Conservation (phyloP, 1,139 yeast species). For the Suhomyces kunorum region DNA sequence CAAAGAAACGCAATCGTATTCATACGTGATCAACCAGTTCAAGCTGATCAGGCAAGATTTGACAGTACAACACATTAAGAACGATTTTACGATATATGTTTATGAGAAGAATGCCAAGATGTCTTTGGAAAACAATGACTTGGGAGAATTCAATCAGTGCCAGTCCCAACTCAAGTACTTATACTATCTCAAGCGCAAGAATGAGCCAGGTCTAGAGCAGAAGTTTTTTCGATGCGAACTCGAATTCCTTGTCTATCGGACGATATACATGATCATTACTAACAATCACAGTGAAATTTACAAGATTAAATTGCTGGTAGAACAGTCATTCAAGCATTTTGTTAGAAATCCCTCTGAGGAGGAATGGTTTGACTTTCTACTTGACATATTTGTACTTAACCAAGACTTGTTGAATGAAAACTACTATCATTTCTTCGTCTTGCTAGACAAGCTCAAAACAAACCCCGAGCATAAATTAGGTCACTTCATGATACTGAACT, state of each 20-base stretch:
- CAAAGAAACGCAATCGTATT: conserved; percentile 56
- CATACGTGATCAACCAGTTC: conserved; percentile 84
- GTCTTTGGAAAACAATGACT: conserved; percentile 79
- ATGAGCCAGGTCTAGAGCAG: conserved; percentile 6
- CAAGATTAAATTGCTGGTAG: conserved; percentile 31
- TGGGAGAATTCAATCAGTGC: conserved; percentile 96
- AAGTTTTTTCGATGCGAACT: conserved; percentile 30
- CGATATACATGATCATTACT: conserved; percentile 80
- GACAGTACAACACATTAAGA: conserved; percentile 86
- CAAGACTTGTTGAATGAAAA: conserved; percentile 35
- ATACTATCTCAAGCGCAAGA: conserved; percentile 39
- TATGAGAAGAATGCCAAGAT: conserved; percentile 86
- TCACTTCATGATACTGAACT: conserved; percentile 36
- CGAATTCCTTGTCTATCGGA: conserved; percentile 74
- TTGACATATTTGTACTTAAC: conserved; percentile 15
- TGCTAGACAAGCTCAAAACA: conserved; percentile 16
- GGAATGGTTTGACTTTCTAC: conserved; percentile 17
- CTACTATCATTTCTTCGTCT: conserved; percentile 54
- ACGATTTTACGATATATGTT: conserved; percentile 72
- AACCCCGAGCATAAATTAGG: conserved; percentile 26
- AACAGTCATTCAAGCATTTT: conserved; percentile 13
- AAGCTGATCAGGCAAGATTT: conserved; percentile 91
- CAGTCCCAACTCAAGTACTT: conserved; percentile 74
- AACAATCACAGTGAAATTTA: conserved; percentile 56
- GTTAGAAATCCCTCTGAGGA: conserved; percentile 4